Percentiles rank a stretch among this genome's conserved stretches.
phyloP scores from a whole-genome alignment of 352 stramenopile species.

The Aphanomyces euteiches region DNA sequence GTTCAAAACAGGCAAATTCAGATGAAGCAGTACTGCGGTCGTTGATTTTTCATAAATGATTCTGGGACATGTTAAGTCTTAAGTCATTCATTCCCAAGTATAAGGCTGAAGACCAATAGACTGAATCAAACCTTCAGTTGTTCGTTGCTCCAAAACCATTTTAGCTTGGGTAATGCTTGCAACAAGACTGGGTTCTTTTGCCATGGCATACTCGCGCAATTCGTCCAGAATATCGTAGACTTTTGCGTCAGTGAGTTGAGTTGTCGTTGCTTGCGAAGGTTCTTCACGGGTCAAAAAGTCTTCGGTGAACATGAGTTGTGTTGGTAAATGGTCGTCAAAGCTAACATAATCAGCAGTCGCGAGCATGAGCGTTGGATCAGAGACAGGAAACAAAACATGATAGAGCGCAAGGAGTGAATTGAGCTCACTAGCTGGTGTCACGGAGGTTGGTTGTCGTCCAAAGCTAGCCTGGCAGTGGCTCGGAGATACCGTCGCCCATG shows the following conservation, averaged over 20 bases:
- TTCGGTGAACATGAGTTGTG: conserved; percentile 32
- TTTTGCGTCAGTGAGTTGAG: conserved; percentile 5
- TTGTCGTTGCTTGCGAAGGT: background rate
- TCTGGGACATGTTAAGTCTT: too few species aligned
- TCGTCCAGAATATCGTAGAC: conserved; percentile 19
- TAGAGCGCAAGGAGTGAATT: conserved; percentile 16
- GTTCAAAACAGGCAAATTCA: background rate
- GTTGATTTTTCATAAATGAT: background rate
- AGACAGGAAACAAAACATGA: conserved; percentile 12
- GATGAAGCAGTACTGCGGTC: background rate
- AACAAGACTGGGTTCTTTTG: conserved; percentile 12
- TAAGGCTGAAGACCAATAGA: conserved; percentile 1
- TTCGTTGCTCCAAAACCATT: conserved; percentile 15
- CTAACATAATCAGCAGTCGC: conserved; percentile 14
- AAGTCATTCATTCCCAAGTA: background rate
- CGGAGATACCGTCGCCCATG: conserved; percentile 2
- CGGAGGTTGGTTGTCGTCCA: background rate
- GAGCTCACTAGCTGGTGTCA: conserved; percentile 11
- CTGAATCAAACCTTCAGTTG: conserved; percentile 3
- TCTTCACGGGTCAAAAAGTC: conserved; percentile 23
- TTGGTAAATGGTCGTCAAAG: conserved; percentile 28
- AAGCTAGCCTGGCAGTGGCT: conserved; percentile 17
- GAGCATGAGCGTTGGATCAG: conserved; percentile 17
- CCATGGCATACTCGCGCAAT: conserved; percentile 18
- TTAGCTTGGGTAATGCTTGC: conserved; percentile 4